Conservation (phyloP, 371 early-diverging fungal genomes). For the Lichtheimia corymbifera region DNA sequence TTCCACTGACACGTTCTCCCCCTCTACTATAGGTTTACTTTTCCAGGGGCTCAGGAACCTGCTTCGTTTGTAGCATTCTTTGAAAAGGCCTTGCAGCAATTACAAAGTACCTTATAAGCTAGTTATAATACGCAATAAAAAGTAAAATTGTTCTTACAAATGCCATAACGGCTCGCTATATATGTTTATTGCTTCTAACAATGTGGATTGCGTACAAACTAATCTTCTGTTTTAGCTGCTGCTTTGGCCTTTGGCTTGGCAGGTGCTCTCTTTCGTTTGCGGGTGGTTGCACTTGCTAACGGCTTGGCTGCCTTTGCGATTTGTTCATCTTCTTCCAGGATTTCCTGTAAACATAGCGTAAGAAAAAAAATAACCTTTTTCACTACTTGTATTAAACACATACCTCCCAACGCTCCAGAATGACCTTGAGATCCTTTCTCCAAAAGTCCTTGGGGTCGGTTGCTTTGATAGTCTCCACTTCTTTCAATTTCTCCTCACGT, state of each 20-base stretch:
- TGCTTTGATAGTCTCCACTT: constrained; percentile 70
- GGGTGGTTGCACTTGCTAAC: constrained; percentile 11
- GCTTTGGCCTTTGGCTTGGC: constrained; percentile 16
- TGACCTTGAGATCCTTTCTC: constrained; percentile 85
- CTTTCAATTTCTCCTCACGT: constrained; percentile 64
- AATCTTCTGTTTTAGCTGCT: constrained; percentile 2
- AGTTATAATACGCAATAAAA: too few species aligned
- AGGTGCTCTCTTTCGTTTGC: constrained; percentile 24
- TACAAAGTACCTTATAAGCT: background rate
- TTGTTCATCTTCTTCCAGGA: constrained; percentile 37
- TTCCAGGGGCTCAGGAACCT: constrained; percentile 76
- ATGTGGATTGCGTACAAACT: too few species aligned
- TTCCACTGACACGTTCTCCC: background rate
- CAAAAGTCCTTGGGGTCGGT: constrained; percentile 87
- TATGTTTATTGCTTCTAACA: too few species aligned
- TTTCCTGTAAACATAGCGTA: background rate
- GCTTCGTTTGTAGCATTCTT: constrained; percentile 56
- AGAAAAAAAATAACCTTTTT: background rate
- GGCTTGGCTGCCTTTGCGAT: constrained; percentile 30
- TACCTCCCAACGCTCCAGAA: constrained; percentile 76
- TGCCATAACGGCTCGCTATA: too few species aligned
- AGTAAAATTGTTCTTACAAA: too few species aligned
- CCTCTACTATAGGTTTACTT: constrained; percentile 24
- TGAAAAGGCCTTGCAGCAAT: constrained; percentile 22
- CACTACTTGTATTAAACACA: background rate